Conservation (phyloP, 2,329 filamentous ascomycete species). For the Botryotinia calthae region DNA sequence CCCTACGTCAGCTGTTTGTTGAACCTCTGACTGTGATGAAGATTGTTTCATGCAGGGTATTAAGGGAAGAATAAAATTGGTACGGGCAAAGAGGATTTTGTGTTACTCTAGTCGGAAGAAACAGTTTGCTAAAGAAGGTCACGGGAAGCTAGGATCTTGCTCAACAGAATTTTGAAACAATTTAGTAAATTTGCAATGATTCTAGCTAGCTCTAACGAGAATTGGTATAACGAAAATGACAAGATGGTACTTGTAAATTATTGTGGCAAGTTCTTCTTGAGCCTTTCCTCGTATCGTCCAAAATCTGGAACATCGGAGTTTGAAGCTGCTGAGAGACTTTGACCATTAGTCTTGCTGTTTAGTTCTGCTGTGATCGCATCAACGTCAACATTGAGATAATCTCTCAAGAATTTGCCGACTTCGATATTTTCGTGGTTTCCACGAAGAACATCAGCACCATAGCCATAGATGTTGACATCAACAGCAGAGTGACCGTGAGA, state of each 20-base stretch:
- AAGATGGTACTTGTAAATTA: neutral
- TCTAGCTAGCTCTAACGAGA: conserved; percentile 8
- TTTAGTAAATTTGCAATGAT: neutral
- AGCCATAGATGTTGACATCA: conserved; percentile 93
- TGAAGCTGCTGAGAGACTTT: neutral
- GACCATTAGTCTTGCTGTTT: conserved; percentile 7
- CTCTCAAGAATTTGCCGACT: conserved; percentile 74
- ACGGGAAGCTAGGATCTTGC: conserved; percentile 4
- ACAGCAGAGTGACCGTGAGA: conserved; percentile 92
- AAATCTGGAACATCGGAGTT: conserved; percentile 4
- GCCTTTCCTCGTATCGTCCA: conserved; percentile 18
- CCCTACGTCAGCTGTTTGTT: conserved; percentile 11
- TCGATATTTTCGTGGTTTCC: conserved; percentile 97
- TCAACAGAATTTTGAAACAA: neutral
- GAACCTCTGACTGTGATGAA: conserved; percentile 1
- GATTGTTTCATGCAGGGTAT: conserved; percentile 19
- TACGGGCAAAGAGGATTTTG: conserved; percentile 8
- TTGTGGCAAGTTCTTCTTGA: conserved; percentile 20
- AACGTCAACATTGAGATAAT: conserved; percentile 79
- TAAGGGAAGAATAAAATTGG: neutral
- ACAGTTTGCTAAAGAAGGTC: conserved; percentile 20
- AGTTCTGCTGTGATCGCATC: conserved; percentile 70
- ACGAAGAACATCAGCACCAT: conserved; percentile 61
- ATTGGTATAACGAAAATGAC: conserved; percentile 5
- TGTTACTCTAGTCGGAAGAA: conserved; percentile 18